Evolutionary conservation across 768 basidiomycete species (phyloP).

Genomic region (Lactifluus pinguis): DNA sequence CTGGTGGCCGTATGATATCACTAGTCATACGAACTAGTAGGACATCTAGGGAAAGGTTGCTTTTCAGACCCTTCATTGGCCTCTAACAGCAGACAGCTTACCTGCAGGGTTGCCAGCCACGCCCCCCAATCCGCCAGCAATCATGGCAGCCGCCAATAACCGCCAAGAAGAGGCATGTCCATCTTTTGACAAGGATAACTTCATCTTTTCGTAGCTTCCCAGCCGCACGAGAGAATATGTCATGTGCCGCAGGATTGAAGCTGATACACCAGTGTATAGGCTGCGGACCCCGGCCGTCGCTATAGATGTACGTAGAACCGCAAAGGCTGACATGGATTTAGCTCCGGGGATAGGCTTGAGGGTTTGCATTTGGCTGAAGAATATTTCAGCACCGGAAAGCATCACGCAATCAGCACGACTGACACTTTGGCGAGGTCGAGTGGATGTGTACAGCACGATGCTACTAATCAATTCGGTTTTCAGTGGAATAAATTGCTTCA

Average conservation of each 20-base stretch:
- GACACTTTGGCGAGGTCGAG: constrained; percentile 82
- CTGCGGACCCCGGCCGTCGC: constrained; percentile 60
- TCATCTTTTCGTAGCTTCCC: constrained; percentile 75
- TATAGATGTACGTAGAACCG: constrained; percentile 56
- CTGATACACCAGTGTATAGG: constrained; percentile 73
- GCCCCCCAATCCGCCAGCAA: constrained; percentile 76
- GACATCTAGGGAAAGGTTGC: constrained; percentile 39
- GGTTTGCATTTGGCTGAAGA: constrained; percentile 75
- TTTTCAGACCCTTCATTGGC: not conserved
- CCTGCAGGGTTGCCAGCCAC: constrained; percentile 80
- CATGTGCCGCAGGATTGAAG: constrained; percentile 83
- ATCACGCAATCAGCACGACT: constrained; percentile 21
- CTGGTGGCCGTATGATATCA: constrained; percentile 65
- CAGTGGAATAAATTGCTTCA: not conserved
- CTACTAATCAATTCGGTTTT: constrained; percentile 41
- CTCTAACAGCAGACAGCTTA: constrained; percentile 20
- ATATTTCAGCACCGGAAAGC: not conserved
- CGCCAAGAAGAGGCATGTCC: constrained; percentile 45
- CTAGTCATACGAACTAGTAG: constrained; percentile 83
- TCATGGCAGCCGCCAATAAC: constrained; percentile 53
- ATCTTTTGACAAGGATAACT: constrained; percentile 41
- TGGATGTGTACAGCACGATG: constrained; percentile 74
- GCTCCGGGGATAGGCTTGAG: constrained; percentile 36
- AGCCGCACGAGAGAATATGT: constrained; percentile 82
- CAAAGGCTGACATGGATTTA: constrained; percentile 54